Evolutionary conservation across 345 rosid species (phyloP).

Genomic region (Aethionema arabicum): DNA sequence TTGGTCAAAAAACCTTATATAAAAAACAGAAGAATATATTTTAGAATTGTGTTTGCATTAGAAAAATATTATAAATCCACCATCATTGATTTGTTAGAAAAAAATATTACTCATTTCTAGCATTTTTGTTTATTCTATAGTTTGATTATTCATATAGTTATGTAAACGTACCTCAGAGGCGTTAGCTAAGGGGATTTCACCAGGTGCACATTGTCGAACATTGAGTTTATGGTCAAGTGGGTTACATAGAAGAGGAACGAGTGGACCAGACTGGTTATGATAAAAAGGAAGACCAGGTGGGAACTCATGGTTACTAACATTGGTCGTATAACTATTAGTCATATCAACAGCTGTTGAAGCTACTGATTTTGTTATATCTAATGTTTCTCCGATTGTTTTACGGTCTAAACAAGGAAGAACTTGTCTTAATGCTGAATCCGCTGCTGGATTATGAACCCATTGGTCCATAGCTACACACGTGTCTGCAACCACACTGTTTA

Average conservation of each 20-base stretch:
- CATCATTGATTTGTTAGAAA: no score
- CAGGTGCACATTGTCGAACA: conserved; percentile 41
- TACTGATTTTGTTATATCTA: conserved; percentile 44
- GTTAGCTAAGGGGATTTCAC: conserved; percentile 46
- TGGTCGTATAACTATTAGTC: conserved; percentile 44
- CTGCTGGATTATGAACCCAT: conserved; percentile 74
- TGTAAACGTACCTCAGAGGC: conserved; percentile 52
- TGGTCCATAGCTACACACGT: conserved; percentile 80
- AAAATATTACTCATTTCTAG: neutral
- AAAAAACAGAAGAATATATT: no score
- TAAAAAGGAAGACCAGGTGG: conserved; percentile 46
- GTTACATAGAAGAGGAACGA: conserved; percentile 58
- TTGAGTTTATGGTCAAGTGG: conserved; percentile 51
- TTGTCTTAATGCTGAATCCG: conserved; percentile 59
- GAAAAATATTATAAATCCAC: no score
- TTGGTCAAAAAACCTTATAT: no score
- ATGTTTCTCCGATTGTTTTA: conserved; percentile 49
- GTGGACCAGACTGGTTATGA: conserved; percentile 74
- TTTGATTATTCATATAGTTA: neutral
- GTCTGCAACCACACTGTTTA: conserved; percentile 55
- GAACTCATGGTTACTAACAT: conserved; percentile 49
- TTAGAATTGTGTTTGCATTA: no score
- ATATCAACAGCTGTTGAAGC: conserved; percentile 41
- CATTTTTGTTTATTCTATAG: neutral
- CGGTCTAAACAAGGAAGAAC: conserved; percentile 68